Evolutionary conservation across 805 yeast genomes (phyloP).

Genomic region (Saccharomycopsis javanensis): DNA sequence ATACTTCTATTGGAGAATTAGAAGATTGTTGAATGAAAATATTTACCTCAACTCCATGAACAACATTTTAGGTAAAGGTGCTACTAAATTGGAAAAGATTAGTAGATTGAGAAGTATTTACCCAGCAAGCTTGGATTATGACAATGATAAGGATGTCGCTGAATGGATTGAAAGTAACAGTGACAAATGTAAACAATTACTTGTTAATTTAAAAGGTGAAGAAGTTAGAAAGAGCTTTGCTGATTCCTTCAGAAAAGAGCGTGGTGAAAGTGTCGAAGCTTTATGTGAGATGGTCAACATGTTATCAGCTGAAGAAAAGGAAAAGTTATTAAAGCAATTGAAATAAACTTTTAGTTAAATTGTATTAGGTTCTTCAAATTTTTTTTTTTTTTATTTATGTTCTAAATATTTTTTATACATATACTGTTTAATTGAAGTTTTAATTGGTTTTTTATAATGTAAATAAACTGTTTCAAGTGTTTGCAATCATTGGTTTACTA

Average conservation of each 20-base stretch:
- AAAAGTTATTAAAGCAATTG: conserved; percentile 25
- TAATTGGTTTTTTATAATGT: background rate
- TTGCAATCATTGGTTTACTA: no score
- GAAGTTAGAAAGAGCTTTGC: conserved; percentile 56
- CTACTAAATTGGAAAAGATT: conserved; percentile 68
- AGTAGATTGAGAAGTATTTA: conserved; percentile 86
- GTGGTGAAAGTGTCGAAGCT: conserved; percentile 44
- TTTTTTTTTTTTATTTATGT: background rate
- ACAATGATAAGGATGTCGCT: conserved; percentile 70
- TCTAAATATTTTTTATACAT: no score
- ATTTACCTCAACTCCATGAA: conserved; percentile 69
- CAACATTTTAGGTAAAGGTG: conserved; percentile 42
- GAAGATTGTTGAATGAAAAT: conserved; percentile 92
- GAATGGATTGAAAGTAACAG: conserved; percentile 79
- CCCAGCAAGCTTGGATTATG: conserved; percentile 57
- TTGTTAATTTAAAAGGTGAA: conserved; percentile 59
- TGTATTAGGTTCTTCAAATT: no score
- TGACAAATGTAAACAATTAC: conserved; percentile 45
- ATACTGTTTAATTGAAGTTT: background rate
- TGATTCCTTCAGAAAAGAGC: conserved; percentile 45
- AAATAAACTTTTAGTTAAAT: background rate
- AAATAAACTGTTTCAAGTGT: no score
- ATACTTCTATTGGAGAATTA: conserved; percentile 96
- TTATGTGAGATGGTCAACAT: conserved; percentile 44
- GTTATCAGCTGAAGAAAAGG: conserved; percentile 46